These are phyloP conservation scores for Crucihimalaya himalaica DNA, from an alignment of 345 rosid species.

Conservation along the genomic window DNA sequence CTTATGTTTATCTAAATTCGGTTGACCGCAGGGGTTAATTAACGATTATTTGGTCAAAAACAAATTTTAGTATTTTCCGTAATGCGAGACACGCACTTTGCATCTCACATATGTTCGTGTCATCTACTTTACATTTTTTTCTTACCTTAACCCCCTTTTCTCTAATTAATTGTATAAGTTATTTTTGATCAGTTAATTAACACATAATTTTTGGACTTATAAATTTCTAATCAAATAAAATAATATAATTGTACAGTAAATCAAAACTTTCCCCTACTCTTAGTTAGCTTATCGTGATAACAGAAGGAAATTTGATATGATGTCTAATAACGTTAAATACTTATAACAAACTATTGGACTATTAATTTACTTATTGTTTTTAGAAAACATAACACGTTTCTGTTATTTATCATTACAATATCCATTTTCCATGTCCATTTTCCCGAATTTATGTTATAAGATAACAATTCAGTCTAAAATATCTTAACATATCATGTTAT, in stretches of 20 bases:
- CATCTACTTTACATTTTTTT: not conserved
- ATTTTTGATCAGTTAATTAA: not conserved
- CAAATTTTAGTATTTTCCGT: slow-evolving; percentile 1
- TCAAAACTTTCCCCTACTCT: not conserved
- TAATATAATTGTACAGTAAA: not conserved
- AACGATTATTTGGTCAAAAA: not conserved
- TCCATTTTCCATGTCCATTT: not conserved
- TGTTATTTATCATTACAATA: not conserved
- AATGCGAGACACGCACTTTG: slow-evolving; percentile 16
- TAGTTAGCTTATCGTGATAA: not conserved
- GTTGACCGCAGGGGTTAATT: not conserved
- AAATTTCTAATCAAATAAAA: not conserved
- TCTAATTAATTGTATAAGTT: not conserved
- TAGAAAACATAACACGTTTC: not conserved
- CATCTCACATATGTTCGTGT: slow-evolving; percentile 23
- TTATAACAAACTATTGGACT: not conserved
- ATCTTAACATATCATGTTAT: not conserved
- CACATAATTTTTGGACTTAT: not conserved
- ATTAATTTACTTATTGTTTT: not conserved
- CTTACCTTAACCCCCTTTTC: not conserved
- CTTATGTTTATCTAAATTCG: not conserved
- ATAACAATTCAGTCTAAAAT: not conserved
- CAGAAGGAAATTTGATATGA: not conserved
- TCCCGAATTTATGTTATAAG: not conserved
- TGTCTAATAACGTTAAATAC: not conserved